Conservation (phyloP, 2,329 filamentous ascomycete species). For the Gremmenia infestans region DNA sequence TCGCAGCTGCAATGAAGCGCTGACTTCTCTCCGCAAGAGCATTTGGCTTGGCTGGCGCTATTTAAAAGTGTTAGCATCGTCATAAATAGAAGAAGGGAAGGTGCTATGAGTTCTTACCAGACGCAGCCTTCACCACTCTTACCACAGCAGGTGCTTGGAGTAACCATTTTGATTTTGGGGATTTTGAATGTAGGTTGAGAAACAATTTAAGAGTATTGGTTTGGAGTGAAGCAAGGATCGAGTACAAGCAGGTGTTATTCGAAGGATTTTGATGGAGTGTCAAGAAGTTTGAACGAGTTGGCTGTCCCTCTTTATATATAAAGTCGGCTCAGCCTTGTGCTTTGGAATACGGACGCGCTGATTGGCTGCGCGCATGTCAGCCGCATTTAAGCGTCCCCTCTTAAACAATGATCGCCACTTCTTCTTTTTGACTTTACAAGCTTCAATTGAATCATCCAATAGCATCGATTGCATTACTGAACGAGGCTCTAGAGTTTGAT, state of each 20-base stretch:
- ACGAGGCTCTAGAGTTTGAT: too few species aligned
- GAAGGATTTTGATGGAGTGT: background rate
- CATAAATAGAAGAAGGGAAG: background rate
- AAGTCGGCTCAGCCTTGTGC: background rate
- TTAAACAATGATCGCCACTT: too few species aligned
- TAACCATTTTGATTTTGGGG: constrained; percentile 21
- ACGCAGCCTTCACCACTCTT: constrained; percentile 29
- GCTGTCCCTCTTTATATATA: background rate
- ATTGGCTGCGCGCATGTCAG: background rate
- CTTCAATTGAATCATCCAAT: too few species aligned
- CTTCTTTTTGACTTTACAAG: too few species aligned
- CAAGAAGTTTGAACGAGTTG: background rate
- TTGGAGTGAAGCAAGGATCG: background rate
- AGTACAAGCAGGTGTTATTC: background rate
- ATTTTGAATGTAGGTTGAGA: background rate
- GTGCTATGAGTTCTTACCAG: constrained; percentile 21
- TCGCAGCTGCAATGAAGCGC: constrained; percentile 84
- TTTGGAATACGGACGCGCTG: background rate
- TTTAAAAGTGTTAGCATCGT: constrained; percentile 3
- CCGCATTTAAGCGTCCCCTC: background rate
- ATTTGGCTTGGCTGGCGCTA: constrained; percentile 60
- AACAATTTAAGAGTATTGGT: background rate
- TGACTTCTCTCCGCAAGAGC: constrained; percentile 84
- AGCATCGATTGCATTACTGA: too few species aligned
- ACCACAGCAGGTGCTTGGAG: constrained; percentile 29